Conservation (phyloP, 108 stramenopile genomes). For the Skeletonema potamos region DNA sequence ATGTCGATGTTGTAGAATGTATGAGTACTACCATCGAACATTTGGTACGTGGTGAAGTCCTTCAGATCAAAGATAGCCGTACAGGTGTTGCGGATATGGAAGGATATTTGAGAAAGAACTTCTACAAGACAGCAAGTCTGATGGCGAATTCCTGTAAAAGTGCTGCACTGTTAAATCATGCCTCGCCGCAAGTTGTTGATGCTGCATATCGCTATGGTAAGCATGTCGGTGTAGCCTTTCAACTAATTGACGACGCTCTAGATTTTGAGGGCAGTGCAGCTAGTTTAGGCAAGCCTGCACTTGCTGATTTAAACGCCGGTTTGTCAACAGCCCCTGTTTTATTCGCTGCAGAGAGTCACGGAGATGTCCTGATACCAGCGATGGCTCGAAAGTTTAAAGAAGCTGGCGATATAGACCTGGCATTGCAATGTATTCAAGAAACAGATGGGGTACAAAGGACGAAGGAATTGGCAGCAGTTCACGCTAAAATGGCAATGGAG, state of each 20-base stretch:
- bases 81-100: conserved; percentile 58
- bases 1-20: conserved; percentile 94
- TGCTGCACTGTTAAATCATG: conserved; percentile 84
- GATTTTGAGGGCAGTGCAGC: conserved; percentile 91
- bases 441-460: conserved; percentile 81
- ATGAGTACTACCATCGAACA: conserved; percentile 98
- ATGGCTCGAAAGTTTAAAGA: conserved; percentile 90
- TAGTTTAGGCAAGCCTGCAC: conserved; percentile 91
- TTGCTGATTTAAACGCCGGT: conserved; percentile 92
- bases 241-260: conserved; percentile 97
- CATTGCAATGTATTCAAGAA: conserved; percentile 51
- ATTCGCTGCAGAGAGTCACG: conserved; percentile 87
- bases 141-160: conserved; percentile 97
- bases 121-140: conserved; percentile 96
- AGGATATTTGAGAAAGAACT: conserved; percentile 94
- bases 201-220: conserved; percentile 93
- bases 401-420: conserved; percentile 88
- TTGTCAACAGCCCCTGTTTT: conserved; percentile 96
- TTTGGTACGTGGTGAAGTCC: conserved; percentile 96
- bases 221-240: conserved; percentile 97
- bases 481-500: conserved; percentile 93
- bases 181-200: conserved; percentile 55
- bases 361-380: conserved; percentile 62
- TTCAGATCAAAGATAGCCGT: conserved; percentile 83
- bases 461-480: conserved; percentile 89